These are phyloP conservation scores for Juncus inflexus DNA, from an alignment of 176 grass and related monocot genomes.

Conservation along the genomic window DNA sequence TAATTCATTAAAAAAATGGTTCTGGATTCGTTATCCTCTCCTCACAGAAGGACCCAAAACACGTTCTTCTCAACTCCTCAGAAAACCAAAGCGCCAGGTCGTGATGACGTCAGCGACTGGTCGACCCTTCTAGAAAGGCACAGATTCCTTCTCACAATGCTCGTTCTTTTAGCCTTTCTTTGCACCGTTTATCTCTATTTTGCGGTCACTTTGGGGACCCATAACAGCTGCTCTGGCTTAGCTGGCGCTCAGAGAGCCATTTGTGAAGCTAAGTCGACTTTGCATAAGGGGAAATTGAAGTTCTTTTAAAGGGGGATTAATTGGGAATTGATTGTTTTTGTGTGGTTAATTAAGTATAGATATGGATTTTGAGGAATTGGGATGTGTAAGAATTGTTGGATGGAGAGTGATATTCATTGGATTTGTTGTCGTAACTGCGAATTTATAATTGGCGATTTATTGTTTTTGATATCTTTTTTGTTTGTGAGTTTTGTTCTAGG, in stretches of 20 bases:
- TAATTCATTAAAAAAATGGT: slow-evolving; percentile 43
- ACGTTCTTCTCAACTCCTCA: slow-evolving; percentile 41
- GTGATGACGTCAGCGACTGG: slow-evolving; percentile 62
- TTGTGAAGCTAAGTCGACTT: slow-evolving; percentile 59
- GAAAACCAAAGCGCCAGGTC: slow-evolving; percentile 55
- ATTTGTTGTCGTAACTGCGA: no score
- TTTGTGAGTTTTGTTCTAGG: no score
- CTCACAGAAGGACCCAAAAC: slow-evolving; percentile 76
- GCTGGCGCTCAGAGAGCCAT: slow-evolving; percentile 41
- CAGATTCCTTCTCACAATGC: slow-evolving; percentile 73
- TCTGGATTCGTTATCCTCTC: slow-evolving; percentile 82
- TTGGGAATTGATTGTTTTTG: background rate
- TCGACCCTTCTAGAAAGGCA: slow-evolving; percentile 66
- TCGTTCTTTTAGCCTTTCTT: slow-evolving; percentile 67
- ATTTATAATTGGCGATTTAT: no score
- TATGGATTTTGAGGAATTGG: no score
- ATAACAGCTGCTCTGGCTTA: slow-evolving; percentile 53
- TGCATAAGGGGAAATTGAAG: slow-evolving; percentile 72
- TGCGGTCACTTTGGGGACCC: slow-evolving; percentile 59
- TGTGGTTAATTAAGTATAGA: background rate
- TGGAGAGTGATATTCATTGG: no score
- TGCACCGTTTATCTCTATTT: slow-evolving; percentile 97
- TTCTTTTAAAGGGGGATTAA: slow-evolving; percentile 25
- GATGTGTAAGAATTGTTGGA: no score
- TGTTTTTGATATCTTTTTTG: no score